Base-by-base conservation (phyloP, 441 rosid species). In the Manihot esculenta region DNA sequence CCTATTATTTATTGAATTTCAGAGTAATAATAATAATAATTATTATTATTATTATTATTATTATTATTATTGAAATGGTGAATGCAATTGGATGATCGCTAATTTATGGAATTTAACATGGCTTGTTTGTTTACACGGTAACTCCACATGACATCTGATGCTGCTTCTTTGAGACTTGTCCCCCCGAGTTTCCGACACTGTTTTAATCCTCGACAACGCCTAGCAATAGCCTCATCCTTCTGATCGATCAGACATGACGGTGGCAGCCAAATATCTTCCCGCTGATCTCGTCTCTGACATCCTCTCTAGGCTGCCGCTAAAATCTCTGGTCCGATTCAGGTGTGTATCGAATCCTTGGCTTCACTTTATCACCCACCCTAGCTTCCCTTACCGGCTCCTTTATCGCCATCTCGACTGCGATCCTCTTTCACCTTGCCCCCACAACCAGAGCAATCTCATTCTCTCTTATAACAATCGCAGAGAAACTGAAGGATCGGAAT, bases 281-380 rank as follows among this genome's bases (percentile, higher is more conserved):
- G 30, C 7, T 14, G 61, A 56, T 7, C 26, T 75, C 18, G 24
- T 77, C 7, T 0, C 30, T 17, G 69, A 74, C 12, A 74, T 76
- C 45, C 72, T 77, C 20, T 70, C 61, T 2, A 35, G 60, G 3
- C 53, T 79, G 20, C 82, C 82, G 5, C 50, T 79, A 12, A 76
- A 79, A 63, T 69, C 82, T 54, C 38, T 79, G 2, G 53, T 62
- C 53, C 73, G 83, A 20, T 79, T 79, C 73, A 73, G 70, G 69
- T 66, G 68, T 54, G 73, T 79, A 7, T 79, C 80, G 5, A 76
- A 76, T 20, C 57, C 67, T 18, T 73, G 71, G 73, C 67, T 68
- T 13, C 0, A 51, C 48, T 65, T 76, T 58, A 42, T 77, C 12
- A 62, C 61, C 27, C 38, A 62, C 35, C 51, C 68, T 0, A 49